Evolutionary conservation across 2,329 filamentous ascomycete species (phyloP).

Genomic region (Aureobasidium uvarum): DNA sequence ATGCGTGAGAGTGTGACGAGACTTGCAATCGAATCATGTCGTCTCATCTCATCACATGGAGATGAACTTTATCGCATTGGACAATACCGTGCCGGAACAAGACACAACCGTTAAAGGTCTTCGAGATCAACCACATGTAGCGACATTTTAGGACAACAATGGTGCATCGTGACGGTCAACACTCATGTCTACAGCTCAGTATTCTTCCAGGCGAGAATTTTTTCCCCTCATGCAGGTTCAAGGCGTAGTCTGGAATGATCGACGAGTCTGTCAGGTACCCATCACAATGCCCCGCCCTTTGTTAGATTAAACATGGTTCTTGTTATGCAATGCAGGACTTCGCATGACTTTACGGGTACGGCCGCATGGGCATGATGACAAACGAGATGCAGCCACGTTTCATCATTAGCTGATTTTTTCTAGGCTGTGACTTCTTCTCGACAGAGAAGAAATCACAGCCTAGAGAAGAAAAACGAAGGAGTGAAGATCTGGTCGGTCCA

Average conservation of each 20-base stretch:
- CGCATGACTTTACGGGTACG: slow-evolving; percentile 11
- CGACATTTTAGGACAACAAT: neutral
- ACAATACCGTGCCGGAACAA: no score
- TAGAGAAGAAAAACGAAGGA: neutral
- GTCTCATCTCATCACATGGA: neutral
- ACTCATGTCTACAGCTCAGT: neutral
- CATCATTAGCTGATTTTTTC: neutral
- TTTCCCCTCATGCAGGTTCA: neutral
- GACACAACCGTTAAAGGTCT: neutral
- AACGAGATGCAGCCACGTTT: slow-evolving; percentile 9
- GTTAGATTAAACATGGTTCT: slow-evolving; percentile 7
- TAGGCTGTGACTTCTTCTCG: neutral
- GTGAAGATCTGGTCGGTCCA: neutral
- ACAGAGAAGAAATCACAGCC: no score
- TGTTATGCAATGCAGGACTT: slow-evolving; percentile 7
- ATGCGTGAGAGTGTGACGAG: neutral
- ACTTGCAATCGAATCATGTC: neutral
- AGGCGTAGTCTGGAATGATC: neutral
- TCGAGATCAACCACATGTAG: neutral
- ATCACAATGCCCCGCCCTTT: neutral
- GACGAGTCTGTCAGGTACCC: slow-evolving; percentile 13
- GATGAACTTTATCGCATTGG: neutral
- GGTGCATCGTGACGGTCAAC: neutral
- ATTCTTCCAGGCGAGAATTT: neutral
- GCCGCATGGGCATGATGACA: slow-evolving; percentile 10